phyloP scores from a whole-genome alignment of 2,329 filamentous ascomycete genomes.

The Neofusicoccum parvum region DNA sequence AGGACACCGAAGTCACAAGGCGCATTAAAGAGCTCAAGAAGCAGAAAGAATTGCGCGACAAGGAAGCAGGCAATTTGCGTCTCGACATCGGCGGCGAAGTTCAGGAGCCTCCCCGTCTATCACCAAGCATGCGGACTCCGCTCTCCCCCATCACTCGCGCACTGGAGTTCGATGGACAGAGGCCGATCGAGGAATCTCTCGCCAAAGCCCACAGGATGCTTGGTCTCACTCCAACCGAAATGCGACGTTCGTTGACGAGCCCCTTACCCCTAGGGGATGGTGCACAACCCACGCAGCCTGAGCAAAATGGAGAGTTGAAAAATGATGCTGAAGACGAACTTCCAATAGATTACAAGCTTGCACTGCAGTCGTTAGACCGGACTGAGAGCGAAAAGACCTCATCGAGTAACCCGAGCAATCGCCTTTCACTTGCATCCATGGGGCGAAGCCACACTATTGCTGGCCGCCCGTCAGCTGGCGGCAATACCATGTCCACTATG shows the following conservation, averaged over 20 bases:
- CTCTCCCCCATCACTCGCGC: slow-evolving; percentile 19
- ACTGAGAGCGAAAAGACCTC: slow-evolving; percentile 8
- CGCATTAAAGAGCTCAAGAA: slow-evolving; percentile 61
- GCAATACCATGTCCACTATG: not conserved
- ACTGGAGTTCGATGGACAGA: slow-evolving; percentile 7
- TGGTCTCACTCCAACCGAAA: slow-evolving; percentile 34
- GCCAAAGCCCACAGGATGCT: slow-evolving; percentile 47
- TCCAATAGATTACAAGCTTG: slow-evolving; percentile 44
- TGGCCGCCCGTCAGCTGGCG: slow-evolving; percentile 6
- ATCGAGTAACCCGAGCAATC: slow-evolving; percentile 10
- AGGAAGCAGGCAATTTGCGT: slow-evolving; percentile 37
- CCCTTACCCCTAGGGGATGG: slow-evolving; percentile 18
- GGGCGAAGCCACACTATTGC: slow-evolving; percentile 18
- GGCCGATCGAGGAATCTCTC: slow-evolving; percentile 28
- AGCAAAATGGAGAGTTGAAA: slow-evolving; percentile 13
- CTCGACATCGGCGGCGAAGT: slow-evolving; percentile 23
- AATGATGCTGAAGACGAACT: slow-evolving; percentile 23
- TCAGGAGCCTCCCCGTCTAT: slow-evolving; percentile 6
- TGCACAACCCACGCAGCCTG: not conserved
- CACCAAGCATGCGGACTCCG: slow-evolving; percentile 13
- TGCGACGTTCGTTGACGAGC: slow-evolving; percentile 21
- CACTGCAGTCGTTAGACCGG: slow-evolving; percentile 33
- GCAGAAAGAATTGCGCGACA: slow-evolving; percentile 58
- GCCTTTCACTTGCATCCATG: slow-evolving; percentile 17
- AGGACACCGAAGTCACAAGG: slow-evolving; percentile 59